phyloP scores from a whole-genome alignment of 2,329 filamentous ascomycete genomes.

The Colletotrichum lindemuthianum region DNA sequence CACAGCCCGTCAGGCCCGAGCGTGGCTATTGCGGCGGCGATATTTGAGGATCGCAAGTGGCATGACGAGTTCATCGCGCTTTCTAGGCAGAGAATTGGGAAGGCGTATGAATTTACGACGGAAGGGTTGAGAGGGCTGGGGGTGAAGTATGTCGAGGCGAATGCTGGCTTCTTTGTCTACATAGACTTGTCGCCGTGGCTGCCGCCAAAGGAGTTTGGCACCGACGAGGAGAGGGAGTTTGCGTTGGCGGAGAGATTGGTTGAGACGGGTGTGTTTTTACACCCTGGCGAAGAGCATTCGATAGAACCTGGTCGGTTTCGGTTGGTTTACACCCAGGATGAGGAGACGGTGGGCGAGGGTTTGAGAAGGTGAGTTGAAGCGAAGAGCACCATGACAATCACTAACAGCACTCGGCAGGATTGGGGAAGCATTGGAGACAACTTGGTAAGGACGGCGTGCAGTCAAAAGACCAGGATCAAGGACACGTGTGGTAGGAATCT shows the following conservation, averaged over 20 bases:
- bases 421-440: too few relatives aligned
- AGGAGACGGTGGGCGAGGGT: conserved; percentile 48
- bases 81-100: conserved; percentile 51
- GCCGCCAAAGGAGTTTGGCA: conserved; percentile 39
- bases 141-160: conserved; percentile 58
- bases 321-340: conserved; percentile 59
- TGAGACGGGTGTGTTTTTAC: conserved; percentile 60
- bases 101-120: conserved; percentile 52
- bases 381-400: background rate
- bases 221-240: conserved; percentile 52
- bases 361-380: conserved; percentile 44
- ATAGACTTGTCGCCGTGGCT: conserved; percentile 59
- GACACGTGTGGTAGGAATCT: background rate
- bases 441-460: too few relatives aligned
- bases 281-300: conserved; percentile 57
- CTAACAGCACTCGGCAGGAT: background rate
- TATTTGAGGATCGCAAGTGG: conserved; percentile 59
- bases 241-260: conserved; percentile 54
- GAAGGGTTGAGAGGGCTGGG: conserved; percentile 49
- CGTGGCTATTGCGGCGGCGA: conserved; percentile 52
- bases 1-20: conserved; percentile 57
- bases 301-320: conserved; percentile 63
- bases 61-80: conserved; percentile 53
- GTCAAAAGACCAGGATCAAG: background rate
- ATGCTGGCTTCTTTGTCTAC: conserved; percentile 68